Base-by-base conservation (phyloP, 2,329 filamentous ascomycete species). In the Arthrobotrys entomopaga region DNA sequence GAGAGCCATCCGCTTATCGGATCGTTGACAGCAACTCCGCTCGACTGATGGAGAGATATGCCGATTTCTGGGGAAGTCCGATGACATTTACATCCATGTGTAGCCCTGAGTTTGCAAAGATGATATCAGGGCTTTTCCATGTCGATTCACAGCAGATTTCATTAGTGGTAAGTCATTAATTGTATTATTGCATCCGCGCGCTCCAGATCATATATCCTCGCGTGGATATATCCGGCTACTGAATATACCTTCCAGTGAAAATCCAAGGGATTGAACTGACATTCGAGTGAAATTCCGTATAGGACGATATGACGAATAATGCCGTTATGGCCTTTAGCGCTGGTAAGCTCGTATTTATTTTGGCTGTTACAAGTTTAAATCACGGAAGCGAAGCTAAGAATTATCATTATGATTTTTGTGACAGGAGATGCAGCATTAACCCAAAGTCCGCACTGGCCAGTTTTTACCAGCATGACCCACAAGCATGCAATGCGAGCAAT, bases 231-330 rank as follows among this genome's bases (percentile, higher is more conserved):
- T 34, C 40, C 15, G 43, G 63, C 60, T 20, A 46, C n/a, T 19
- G 16, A n/a, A n/a, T 46, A 16, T 5, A 15, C 10, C 66, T 40
- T 26, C 52, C 43, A 19, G 26, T 57, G 10, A 29, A 6, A 46
- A 13, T 15, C 46, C 26, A 38, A 50, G 40, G 24, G 22, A 7
- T 19, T 48, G 26, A 43, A 56, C 69, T 63, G 57, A 73, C 48
- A 57, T 61, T 58, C 40, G 43, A 52, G n/a, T 65, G 50, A 49
- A 66, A 64, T 57, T 26, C 43, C 42, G 48, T 60, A 19, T 54
- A 75, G 71, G 71, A 75, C 22, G 71, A 75, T 15, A 75, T 75
- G 71, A 70, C 65, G 5, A 70, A 69, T n/a, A 65, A 75, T 70
- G 71, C 71, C 29, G 71, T 75, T 11, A 75, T 75, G 64, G 71